Evolutionary conservation across 106 monocot species (phyloP), one percentile per base, ranked within the genome.

Genomic region (Amphibolis antarctica): DNA sequence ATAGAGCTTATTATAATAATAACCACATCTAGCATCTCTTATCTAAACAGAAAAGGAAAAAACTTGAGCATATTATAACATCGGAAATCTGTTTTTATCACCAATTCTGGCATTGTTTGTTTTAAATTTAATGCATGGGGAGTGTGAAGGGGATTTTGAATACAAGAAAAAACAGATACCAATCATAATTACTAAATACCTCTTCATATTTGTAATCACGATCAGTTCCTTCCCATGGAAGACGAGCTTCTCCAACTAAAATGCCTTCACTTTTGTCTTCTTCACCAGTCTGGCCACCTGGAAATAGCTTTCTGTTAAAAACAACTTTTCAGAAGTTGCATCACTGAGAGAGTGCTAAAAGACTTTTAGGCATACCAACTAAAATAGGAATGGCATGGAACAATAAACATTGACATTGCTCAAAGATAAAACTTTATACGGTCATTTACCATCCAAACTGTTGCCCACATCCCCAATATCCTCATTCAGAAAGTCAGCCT

Each of bases 121-220:
- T 36, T 36, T 7, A 36, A 36, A 36, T 36, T 36, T 36, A 2
- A 4, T 36, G 36, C 2, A 36, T 4, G 7, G 36, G 7, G 7
- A 36, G 36, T 36, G 36, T 7, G 7, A 36, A 36, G 36, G 2
- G 7, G 36, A 36, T 36, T 36, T 36, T 7, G 36, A 36, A 7
- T n/a, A 36, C 36, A 36, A 36, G 36, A 36, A 36, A 36, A 4
- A 36, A 36, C n/a, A 36, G 36, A 2, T 7, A 36, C 7, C 36
- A 36, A 36, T 4, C 36, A 36, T 36, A 36, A 36, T 36, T 2
- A 36, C 2, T 53, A 53, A 10, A 22, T 27, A 90, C 96, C 89
- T 96, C 96, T 55, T 96, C 96, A 68, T 90, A 96, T 23, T 75
- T 73, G 48, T 96, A 90, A 74, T 96, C 96, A 53, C 90, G 81